Base-by-base conservation (phyloP, 495 filamentous ascomycete genomes). In the Filosporella fistucella region DNA sequence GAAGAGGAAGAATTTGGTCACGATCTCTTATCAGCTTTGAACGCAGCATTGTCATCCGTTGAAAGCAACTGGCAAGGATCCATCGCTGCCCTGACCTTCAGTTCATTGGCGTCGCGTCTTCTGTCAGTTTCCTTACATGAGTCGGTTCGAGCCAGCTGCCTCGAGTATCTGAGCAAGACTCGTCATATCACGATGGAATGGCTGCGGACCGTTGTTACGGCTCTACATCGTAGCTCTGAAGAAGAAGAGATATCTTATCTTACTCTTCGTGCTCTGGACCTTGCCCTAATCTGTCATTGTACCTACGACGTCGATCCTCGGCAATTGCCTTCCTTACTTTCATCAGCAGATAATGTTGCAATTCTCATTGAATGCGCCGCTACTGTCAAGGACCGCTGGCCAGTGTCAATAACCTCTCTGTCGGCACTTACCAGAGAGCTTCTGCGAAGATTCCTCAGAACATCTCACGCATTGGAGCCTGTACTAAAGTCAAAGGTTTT, bases 51-150 rank as follows among this genome's bases (percentile, higher is more conserved):
- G 3, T 21, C 36, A 1, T 44, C 51, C 10, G 60, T 71, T 2
- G 47, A 66, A 53, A 60, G 57, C 21, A 72, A 69, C 39, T 72
- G 69, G 68, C 56, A 68, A 29, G 53, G 47, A 16, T 54, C 56
- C 1, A 39, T 55, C n/a, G 67, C 55, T 11, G 44, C 63, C 1
- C 40, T 51, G 16, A 56, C 35, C 0, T 57, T 70, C 11, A 52
- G 64, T 12, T 18, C 36, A 21, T 39, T 72, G 25, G 40, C 48
- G 1, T 22, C 45, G 8, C 45, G 61, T 46, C 22, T 67, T 3
- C 26, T 66, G 4, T 57, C 60, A 6, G 54, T 70, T 1, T 62
- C 63, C 1, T 10, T 45, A 2, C 56, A 46, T 10, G 16, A 24
- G 1, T 29, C 30, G 2, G 49, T 63, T 1, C 49, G 52, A 0